Evolutionary conservation across 1,284 basidiomycete genomes (phyloP), one percentile per base, ranked within the genome.

Genomic region (Thelephora terrestris): DNA sequence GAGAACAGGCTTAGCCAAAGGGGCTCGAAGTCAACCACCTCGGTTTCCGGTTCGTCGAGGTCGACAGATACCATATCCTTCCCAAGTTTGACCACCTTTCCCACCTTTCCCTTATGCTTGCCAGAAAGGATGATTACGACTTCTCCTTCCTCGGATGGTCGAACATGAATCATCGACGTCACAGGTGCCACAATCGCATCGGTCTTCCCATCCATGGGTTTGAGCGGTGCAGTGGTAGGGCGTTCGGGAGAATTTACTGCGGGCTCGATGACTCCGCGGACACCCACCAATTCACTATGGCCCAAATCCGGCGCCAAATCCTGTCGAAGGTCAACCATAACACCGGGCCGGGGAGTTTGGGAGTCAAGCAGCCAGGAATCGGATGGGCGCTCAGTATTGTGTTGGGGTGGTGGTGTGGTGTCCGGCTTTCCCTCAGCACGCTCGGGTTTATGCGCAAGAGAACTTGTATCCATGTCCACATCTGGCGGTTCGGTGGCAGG

Each of bases 1-100:
- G 14, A 32, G 29, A 32, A 32, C 9, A 32, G 9, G 29, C 29
- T 10, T 14, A 32, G 12, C 4, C 29, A 10, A 10, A 32, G 29
- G 12, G 29, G 9, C 29, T 32, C 29, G 14, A 32, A 6, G 14
- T 32, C 29, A 32, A 32, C 29, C 29, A 14, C 12, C 29, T 9
- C 29, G 29, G 29, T 32, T 7, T 32, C 29, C 63, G 45, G 27
- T 12, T 49, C 51, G 25, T 53, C 48, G 40, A 54, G 53, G 17
- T 50, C 60, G 43, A 46, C 61, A 7, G 54, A 57, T 34, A 66
- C 44, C n/a, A 50, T 18, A 9, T 29, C 52, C 27, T 64, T 64
- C 46, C 57, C 44, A 10, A 62, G 39, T 12, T n/a, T 25, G 21
- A 42, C 6, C 5, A 42, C 39, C 20, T 25, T 42, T 5, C 39